Conservation (phyloP, 2,329 filamentous ascomycete species). For the Xylariaceae sp. region DNA sequence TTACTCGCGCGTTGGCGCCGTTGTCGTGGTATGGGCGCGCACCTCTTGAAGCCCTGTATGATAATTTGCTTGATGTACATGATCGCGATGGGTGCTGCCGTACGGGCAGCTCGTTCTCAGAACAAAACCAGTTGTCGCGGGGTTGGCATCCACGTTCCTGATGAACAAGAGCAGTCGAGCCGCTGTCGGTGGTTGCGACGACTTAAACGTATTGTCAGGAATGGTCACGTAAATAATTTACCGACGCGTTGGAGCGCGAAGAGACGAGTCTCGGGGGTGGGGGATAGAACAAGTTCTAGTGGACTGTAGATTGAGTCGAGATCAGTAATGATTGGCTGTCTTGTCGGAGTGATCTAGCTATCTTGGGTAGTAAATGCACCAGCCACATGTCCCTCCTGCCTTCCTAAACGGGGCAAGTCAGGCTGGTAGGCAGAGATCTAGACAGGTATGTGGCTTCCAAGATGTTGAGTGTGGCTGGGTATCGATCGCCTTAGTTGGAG, state of each 20-base stretch:
- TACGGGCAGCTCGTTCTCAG: conserved; percentile 27
- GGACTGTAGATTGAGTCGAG: too few species aligned
- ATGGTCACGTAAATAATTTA: conserved; percentile 22
- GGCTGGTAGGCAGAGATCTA: too few species aligned
- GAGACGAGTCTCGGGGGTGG: too few species aligned
- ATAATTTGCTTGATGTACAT: conserved; percentile 99
- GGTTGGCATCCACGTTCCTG: conserved; percentile 4
- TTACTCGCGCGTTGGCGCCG: conserved; percentile 8
- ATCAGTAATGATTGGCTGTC: too few species aligned
- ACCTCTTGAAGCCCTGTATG: conserved; percentile 99
- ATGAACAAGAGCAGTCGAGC: conserved; percentile 9
- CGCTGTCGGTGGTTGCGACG: conserved; percentile 12
- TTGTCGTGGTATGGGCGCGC: conserved; percentile 20
- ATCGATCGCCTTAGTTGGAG: too few species aligned
- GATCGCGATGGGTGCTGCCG: conserved; percentile 33
- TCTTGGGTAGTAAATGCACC: too few species aligned
- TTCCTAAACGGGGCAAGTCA: too few species aligned
- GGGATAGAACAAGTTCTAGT: too few species aligned
- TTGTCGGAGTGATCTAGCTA: too few species aligned
- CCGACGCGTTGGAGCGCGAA: conserved; percentile 23
- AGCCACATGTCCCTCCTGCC: too few species aligned
- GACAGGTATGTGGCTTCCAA: too few species aligned
- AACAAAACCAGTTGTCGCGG: conserved; percentile 21
- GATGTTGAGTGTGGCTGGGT: too few species aligned
- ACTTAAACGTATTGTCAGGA: conserved; percentile 7